A percentile compares a stretch with the other conserved stretches of the same genome.
phyloP scores from a whole-genome alignment of 176 grass and related monocot species.

The Aegilops speltoides region DNA sequence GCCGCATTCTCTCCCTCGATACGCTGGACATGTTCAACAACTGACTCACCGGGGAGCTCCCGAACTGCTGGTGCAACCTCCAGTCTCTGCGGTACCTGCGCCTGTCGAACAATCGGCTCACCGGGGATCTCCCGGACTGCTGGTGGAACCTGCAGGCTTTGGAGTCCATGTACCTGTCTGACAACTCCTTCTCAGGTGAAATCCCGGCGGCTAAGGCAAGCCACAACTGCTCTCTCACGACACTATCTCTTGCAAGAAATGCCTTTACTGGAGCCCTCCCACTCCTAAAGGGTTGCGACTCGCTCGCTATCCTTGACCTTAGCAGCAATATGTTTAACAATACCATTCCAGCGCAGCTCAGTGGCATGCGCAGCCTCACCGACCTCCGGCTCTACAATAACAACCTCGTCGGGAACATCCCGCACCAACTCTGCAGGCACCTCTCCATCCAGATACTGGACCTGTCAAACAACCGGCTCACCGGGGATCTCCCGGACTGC shows the following conservation, averaged over 20 bases:
- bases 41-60: constrained; percentile 41
- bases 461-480: neutral
- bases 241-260: neutral
- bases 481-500: too few species aligned
- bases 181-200: neutral
- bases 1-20: neutral
- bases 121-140: neutral
- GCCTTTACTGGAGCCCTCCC: too few species aligned
- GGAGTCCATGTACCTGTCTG: neutral
- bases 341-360: too few species aligned
- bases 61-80: constrained; percentile 42
- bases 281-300: too few species aligned
- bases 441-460: constrained; percentile 39
- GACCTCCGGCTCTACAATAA: too few species aligned
- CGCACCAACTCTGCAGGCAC: constrained; percentile 29
- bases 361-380: too few species aligned
- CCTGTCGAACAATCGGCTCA: neutral
- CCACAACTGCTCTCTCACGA: neutral
- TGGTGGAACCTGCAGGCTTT: neutral
- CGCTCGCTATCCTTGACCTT: too few species aligned
- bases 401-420: too few species aligned
- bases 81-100: neutral
- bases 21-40: too few species aligned
- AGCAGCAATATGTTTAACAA: too few species aligned
- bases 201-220: neutral